phyloP scores from a whole-genome alignment of 1,284 basidiomycete genomes.

The Boletellus deceptivus region DNA sequence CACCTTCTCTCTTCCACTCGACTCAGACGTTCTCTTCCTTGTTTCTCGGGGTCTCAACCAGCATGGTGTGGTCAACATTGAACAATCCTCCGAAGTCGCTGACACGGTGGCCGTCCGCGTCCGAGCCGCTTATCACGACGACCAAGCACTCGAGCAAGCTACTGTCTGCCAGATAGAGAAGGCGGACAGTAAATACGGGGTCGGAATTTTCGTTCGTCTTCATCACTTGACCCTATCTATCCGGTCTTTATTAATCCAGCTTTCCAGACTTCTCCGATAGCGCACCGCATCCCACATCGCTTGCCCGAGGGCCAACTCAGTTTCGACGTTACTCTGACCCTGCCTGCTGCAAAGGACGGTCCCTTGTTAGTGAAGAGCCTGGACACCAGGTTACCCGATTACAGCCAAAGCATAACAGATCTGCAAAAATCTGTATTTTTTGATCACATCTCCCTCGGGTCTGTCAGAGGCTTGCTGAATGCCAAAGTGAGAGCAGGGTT shows the following conservation, averaged over 20 bases:
- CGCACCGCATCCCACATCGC: slow-evolving; percentile 1
- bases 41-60: slow-evolving; percentile 36
- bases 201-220: slow-evolving; percentile 44
- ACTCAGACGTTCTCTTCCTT: slow-evolving; percentile 37
- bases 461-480: slow-evolving; percentile 27
- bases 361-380: slow-evolving; percentile 34
- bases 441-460: slow-evolving; percentile 30
- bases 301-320: slow-evolving; percentile 10
- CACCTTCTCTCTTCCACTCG: slow-evolving; percentile 37
- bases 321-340: slow-evolving; percentile 34
- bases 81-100: slow-evolving; percentile 26
- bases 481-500: slow-evolving; percentile 26
- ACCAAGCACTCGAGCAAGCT: slow-evolving; percentile 29
- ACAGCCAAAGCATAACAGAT: slow-evolving; percentile 32
- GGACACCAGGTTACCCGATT: slow-evolving; percentile 35
- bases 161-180: slow-evolving; percentile 37
- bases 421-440: slow-evolving; percentile 35
- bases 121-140: slow-evolving; percentile 30
- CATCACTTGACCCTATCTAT: neutral
- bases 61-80: slow-evolving; percentile 34
- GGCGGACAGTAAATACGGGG: slow-evolving; percentile 34
- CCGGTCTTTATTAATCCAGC: neutral
- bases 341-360: slow-evolving; percentile 30
- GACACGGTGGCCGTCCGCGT: slow-evolving; percentile 36
- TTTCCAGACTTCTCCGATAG: slow-evolving; percentile 6